Base-by-base conservation (phyloP, 1,284 basidiomycete species). In the Tilletia walkeri region DNA sequence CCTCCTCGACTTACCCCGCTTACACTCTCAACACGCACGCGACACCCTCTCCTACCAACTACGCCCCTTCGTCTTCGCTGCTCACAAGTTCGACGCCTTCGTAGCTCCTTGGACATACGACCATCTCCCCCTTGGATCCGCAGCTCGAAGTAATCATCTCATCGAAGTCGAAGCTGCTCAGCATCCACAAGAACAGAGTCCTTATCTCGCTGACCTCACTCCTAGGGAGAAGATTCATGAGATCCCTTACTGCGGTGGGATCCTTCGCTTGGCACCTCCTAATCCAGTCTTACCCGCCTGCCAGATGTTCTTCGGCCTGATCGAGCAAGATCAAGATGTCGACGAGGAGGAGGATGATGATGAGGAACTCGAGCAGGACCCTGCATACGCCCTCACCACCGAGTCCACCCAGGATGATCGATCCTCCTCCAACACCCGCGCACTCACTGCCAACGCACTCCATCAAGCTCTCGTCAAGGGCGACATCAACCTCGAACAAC, bases 21-120 rank as follows among this genome's bases (percentile, higher is more conserved):
- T 45, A 14, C 84, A 85, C 41, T 84, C 78, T 0, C 70, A 78
- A 1, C 79, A 82, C 14, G 85, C 86, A 67, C 82, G 85, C n/a
- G 86, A 86, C 68, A 85, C 87, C 72, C 85, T 85, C 74, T 84
- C 87, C 70, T 87, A 86, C 70, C 84, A 87, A 30, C 80, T 87
- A 5, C 84, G 86, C 53, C 86, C 86, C 0, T 87, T 86, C 68
- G 87, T 87, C 20, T 87, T 87, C 75, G 87, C 86, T 0, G 85
- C 86, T 0, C 86, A 86, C 77, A 85, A 86, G 77, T 88, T 87
- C 75, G 86, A 87, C 67, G 78, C 86, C 4, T 87, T 83, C 75
- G 84, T 85, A 73, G 86, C 85, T 0, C 87, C 87, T 0, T 88
- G 87, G 86, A 86, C 85, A 1, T 76, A 85, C 50, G 81, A 78